Conservation (phyloP, 129 eudicot species). For the Flaveria bidentis region DNA sequence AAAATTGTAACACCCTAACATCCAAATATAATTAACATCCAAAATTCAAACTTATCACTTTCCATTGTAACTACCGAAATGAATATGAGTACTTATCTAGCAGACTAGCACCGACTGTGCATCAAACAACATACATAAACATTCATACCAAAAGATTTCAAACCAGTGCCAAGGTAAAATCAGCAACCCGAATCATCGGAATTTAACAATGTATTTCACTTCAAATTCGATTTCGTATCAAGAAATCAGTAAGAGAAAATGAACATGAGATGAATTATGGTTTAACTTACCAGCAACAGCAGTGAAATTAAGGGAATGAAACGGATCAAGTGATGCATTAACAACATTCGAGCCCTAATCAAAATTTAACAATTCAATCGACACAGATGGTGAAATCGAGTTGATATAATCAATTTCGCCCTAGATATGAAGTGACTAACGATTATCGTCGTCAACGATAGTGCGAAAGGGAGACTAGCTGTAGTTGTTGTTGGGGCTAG, state of each 20-base stretch:
- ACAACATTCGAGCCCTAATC: slow-evolving; percentile 32
- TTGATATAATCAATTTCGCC: background rate
- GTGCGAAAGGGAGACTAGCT: slow-evolving; percentile 34
- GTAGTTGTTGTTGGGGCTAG: slow-evolving; percentile 3
- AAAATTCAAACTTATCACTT: background rate
- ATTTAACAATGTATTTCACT: slow-evolving; percentile 10
- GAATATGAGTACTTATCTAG: background rate
- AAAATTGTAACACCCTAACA: background rate
- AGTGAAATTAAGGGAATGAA: slow-evolving; percentile 30
- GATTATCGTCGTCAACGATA: slow-evolving; percentile 25
- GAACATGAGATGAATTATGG: background rate
- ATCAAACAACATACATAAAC: background rate
- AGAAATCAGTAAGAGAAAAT: background rate
- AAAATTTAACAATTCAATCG: slow-evolving; percentile 17
- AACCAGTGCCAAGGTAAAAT: background rate
- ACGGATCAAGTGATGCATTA: slow-evolving; percentile 31
- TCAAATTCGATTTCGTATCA: background rate
- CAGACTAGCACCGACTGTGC: background rate
- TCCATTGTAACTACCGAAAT: background rate
- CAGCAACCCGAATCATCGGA: too few species aligned
- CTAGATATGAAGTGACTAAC: slow-evolving; percentile 20
- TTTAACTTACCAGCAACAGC: slow-evolving; percentile 39
- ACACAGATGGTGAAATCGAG: slow-evolving; percentile 30
- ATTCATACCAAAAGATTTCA: slow-evolving; percentile 12
- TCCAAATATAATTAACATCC: background rate